A percentile compares a stretch with the other conserved stretches of the same genome.
phyloP scores from a whole-genome alignment of 352 stramenopile genomes.

The Aphanomyces invadans region DNA sequence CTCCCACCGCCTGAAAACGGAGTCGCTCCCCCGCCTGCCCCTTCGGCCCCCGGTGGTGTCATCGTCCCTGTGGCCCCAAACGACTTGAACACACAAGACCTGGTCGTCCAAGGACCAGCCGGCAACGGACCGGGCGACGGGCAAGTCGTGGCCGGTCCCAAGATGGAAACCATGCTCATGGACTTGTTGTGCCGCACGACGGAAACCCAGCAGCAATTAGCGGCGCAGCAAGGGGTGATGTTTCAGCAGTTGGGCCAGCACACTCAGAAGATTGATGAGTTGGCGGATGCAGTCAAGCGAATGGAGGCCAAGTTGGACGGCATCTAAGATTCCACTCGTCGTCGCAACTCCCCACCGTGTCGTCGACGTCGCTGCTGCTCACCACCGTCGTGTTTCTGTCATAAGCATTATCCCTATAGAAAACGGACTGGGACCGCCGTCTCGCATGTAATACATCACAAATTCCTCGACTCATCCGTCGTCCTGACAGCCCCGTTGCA shows the following conservation, averaged over 20 bases:
- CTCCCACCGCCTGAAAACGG: conserved; percentile 39
- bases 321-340: too few relatives aligned
- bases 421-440: too few relatives aligned
- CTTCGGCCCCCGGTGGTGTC: conserved; percentile 30
- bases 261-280: conserved; percentile 83
- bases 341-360: too few relatives aligned
- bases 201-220: conserved; percentile 84
- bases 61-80: conserved; percentile 33
- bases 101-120: conserved; percentile 37
- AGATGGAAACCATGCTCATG: conserved; percentile 89
- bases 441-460: too few relatives aligned
- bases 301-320: conserved; percentile 87
- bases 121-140: conserved; percentile 60
- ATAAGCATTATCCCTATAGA: too few relatives aligned
- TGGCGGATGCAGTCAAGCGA: conserved; percentile 74
- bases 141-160: conserved; percentile 76
- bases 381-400: too few relatives aligned
- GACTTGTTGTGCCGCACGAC: conserved; percentile 81
- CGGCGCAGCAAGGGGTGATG: conserved; percentile 84
- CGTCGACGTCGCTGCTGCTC: too few relatives aligned
- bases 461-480: too few relatives aligned
- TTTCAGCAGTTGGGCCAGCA: conserved; percentile 87
- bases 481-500: too few relatives aligned
- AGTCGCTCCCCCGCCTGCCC: conserved; percentile 19
- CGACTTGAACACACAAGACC: conserved; percentile 53